A percentile compares a stretch with the other conserved stretches of the same genome.
phyloP scores from a whole-genome alignment of 2,329 filamentous ascomycete genomes.

The Fusarium sp. region DNA sequence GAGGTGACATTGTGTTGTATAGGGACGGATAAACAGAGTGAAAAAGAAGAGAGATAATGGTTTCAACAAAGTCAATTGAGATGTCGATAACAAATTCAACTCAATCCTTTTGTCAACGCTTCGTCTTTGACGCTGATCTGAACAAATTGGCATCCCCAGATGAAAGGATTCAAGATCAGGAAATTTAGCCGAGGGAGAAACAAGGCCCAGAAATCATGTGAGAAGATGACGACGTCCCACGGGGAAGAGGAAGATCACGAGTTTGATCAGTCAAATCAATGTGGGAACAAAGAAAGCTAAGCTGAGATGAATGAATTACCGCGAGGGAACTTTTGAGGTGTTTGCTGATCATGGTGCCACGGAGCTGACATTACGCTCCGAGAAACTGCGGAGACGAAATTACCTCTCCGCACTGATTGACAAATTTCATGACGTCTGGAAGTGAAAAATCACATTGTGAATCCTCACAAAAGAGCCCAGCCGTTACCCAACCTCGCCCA shows the following conservation, averaged over 20 bases:
- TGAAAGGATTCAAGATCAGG: not conserved
- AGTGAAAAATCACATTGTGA: not conserved
- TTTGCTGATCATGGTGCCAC: not conserved
- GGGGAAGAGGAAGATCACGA: not conserved
- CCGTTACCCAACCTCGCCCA: not conserved
- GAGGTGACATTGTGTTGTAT: constrained; percentile 49
- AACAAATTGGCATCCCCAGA: constrained; percentile 2
- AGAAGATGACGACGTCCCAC: constrained; percentile 16
- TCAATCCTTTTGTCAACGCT: constrained; percentile 5
- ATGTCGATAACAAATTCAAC: not conserved
- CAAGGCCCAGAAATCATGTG: constrained; percentile 26
- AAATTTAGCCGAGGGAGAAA: constrained; percentile 26
- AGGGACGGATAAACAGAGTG: not conserved
- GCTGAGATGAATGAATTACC: not conserved
- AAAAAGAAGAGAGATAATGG: not conserved
- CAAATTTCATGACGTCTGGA: constrained; percentile 18
- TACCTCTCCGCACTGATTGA: not conserved
- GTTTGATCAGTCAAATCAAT: not conserved
- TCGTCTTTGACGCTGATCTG: not conserved
- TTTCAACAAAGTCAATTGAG: not conserved
- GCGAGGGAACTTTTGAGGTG: constrained; percentile 28
- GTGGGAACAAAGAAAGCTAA: not conserved
- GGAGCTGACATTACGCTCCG: not conserved
- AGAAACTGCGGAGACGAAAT: constrained; percentile 4
- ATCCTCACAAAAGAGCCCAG: constrained; percentile 10